These are phyloP conservation scores for Metarhizium robertsii DNA, from an alignment of 2,329 filamentous ascomycete species.

Conservation along the genomic window DNA sequence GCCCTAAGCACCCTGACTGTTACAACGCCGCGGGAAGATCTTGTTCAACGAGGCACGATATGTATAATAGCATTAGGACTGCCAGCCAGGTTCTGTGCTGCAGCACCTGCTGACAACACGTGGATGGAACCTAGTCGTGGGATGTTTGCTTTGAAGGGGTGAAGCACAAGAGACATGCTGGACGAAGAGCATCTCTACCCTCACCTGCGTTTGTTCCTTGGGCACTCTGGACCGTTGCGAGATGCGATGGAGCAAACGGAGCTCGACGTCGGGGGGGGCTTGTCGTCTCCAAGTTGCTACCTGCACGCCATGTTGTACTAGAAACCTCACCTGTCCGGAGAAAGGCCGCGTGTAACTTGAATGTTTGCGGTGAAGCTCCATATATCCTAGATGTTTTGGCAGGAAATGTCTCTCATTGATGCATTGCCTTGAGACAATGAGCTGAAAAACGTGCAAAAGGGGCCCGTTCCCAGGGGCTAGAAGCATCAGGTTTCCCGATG, in stretches of 20 bases:
- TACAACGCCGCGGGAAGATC: neutral
- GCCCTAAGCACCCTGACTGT: neutral
- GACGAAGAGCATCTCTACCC: neutral
- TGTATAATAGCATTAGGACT: neutral
- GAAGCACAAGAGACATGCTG: neutral
- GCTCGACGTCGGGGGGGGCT: neutral
- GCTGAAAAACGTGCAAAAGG: neutral
- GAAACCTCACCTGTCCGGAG: neutral
- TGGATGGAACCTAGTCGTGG: neutral
- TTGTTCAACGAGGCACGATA: neutral
- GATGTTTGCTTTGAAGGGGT: neutral
- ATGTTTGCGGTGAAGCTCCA: neutral
- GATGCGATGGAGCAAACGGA: neutral
- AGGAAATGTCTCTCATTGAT: neutral
- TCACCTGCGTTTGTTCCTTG: neutral
- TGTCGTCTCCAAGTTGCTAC: neutral
- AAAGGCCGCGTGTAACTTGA: neutral
- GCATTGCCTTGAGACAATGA: neutral
- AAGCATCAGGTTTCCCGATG: conserved; percentile 5
- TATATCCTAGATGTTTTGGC: neutral
- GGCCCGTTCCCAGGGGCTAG: neutral
- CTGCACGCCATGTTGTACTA: neutral
- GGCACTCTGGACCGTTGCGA: neutral
- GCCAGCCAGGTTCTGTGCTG: neutral
- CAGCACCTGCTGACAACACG: neutral